Evolutionary conservation across 495 filamentous ascomycete species (phyloP), one percentile per base, ranked within the genome.

Genomic region (Hyphodiscus hymeniophilus): DNA sequence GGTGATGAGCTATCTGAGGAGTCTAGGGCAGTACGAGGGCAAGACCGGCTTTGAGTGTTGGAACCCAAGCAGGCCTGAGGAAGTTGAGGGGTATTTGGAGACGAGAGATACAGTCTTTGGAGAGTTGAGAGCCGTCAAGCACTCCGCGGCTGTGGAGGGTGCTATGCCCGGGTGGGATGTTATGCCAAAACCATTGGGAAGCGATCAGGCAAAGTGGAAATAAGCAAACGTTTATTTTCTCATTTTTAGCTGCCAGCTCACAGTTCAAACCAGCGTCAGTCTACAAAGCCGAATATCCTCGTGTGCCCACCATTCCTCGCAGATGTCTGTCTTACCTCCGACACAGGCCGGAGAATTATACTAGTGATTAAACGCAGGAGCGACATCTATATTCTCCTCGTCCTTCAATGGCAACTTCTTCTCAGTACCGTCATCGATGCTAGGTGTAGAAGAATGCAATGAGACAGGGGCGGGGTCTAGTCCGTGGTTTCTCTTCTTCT

Each of bases 1-100:
- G 44, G 78, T 78, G 56, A 68, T 75, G 52, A 68, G 77, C 24
- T 70, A 72, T 28, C 66, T 82, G 42, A 70, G 76, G 43, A 66
- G 66, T 3, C 55, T 79, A 10, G 76, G 76, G 0, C 65, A 73
- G 50, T 78, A 77, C 56, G 53, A 71, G 1, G 63, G 61, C 0
- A 61, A 65, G 1, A 33, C 42, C n/a, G 57, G 63, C 71, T 35
- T 71, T 70, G 54, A 60, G 68, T 26, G 20, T 16, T 43, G 31
- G 66, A 38, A 55, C 74, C 28, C 61, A 63, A 39, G 57, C 58
- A 6, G 58, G 53, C 30, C 68, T 71, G 57, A 63, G 20, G 44
- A 52, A 15, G 45, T 62, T 28, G 4, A 4, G 17, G 36, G 17
- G 36, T 42, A 21, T 17, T 54, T 64, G 21, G 52, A 67, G 35